Percentiles rank a stretch among this genome's conserved stretches.
These are phyloP conservation scores for Wickerhamiella vanderwaltii DNA, from an alignment of 805 yeast genomes.

Conservation along the genomic window DNA sequence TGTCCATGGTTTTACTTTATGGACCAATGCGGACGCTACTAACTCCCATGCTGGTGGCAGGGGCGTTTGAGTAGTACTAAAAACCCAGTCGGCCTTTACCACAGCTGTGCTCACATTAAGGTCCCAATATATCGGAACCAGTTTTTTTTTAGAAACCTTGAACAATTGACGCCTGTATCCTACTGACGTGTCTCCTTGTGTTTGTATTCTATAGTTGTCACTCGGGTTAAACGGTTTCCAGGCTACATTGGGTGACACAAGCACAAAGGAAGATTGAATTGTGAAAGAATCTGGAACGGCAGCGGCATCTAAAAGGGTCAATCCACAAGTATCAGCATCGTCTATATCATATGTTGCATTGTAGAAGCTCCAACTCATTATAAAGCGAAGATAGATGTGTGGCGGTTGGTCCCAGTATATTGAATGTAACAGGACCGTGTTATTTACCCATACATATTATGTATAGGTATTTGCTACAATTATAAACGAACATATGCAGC, in stretches of 20 bases:
- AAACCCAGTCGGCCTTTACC: slow-evolving; percentile 30
- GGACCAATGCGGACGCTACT: slow-evolving; percentile 18
- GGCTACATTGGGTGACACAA: slow-evolving; percentile 14
- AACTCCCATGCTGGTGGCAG: slow-evolving; percentile 26
- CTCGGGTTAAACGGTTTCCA: slow-evolving; percentile 32
- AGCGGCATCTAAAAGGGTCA: slow-evolving; percentile 1
- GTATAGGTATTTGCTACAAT: too few species aligned
- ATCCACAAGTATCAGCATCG: slow-evolving; percentile 12
- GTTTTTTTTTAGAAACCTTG: slow-evolving; percentile 17
- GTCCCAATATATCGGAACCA: slow-evolving; percentile 32
- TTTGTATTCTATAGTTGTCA: slow-evolving; percentile 22
- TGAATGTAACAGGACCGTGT: too few species aligned
- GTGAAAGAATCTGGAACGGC: not conserved
- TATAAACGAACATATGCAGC: too few species aligned
- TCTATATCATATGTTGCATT: slow-evolving; percentile 19
- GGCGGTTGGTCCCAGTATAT: too few species aligned
- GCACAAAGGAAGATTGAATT: slow-evolving; percentile 1
- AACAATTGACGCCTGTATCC: slow-evolving; percentile 26
- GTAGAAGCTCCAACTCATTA: slow-evolving; percentile 20
- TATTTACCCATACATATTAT: too few species aligned
- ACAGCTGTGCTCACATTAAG: slow-evolving; percentile 26
- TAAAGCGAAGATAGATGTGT: not conserved
- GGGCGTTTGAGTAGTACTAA: slow-evolving; percentile 27
- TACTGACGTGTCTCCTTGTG: slow-evolving; percentile 19
- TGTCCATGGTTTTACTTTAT: slow-evolving; percentile 22